Conservation (phyloP, 192 early-diverging fungal species). For the Physocladia obscura region DNA sequence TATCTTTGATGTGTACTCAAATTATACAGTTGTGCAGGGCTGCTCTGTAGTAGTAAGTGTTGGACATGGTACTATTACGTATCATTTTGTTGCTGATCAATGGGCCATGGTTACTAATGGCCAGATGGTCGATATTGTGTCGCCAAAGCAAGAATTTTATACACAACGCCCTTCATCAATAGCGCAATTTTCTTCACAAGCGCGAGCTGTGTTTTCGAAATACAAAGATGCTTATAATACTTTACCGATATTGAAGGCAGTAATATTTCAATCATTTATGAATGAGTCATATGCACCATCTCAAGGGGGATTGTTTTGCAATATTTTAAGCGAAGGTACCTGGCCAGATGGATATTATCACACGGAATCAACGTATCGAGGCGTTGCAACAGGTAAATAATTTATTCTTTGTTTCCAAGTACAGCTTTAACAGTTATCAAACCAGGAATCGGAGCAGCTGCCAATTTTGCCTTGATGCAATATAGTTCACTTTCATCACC, state of each 20-base stretch:
- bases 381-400: conserved; percentile 5
- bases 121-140: neutral
- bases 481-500: neutral
- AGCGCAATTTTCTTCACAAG: neutral
- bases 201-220: neutral
- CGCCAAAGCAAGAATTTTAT: neutral
- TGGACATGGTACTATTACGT: neutral
- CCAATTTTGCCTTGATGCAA: conserved; percentile 20
- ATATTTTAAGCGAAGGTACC: conserved; percentile 9
- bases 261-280: neutral
- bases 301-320: conserved; percentile 18
- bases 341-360: conserved; percentile 26
- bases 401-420: neutral
- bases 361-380: neutral
- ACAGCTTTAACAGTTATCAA: neutral
- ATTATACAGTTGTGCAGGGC: neutral
- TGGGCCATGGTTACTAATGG: conserved; percentile 26
- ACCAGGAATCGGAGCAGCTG: neutral
- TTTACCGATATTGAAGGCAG: conserved; percentile 9
- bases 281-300: conserved; percentile 5
- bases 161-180: neutral
- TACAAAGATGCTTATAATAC: neutral
- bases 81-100: conserved; percentile 21
- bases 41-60: conserved; percentile 3
- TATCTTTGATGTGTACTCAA: neutral